Evolutionary conservation across 192 early-diverging fungal species (phyloP).

Genomic region (Kappamyces sp.): DNA sequence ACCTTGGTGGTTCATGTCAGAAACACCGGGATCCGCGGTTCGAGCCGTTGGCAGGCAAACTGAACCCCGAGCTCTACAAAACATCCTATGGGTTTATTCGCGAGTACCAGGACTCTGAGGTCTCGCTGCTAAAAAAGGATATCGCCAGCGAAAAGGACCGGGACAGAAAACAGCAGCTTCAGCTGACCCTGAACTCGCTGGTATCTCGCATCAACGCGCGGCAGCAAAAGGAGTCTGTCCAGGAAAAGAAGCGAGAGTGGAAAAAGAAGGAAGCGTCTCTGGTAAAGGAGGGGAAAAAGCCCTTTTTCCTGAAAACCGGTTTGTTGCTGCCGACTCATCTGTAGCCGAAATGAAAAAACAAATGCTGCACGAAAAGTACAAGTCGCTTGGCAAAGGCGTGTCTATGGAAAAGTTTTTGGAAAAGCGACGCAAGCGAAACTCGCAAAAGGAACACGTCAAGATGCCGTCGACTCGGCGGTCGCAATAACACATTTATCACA

Average conservation of each 20-base stretch:
- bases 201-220: conserved; percentile 24
- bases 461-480: conserved; percentile 41
- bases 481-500: too few species aligned
- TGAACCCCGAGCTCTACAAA: conserved; percentile 89
- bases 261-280: conserved; percentile 76
- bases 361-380: conserved; percentile 82
- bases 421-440: conserved; percentile 90
- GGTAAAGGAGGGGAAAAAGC: conserved; percentile 84
- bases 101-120: conserved; percentile 71
- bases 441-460: conserved; percentile 70
- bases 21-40: conserved; percentile 92
- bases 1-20: conserved; percentile 19
- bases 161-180: conserved; percentile 52
- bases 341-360: conserved; percentile 74
- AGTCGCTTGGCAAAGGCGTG: conserved; percentile 58
- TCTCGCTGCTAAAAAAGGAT: conserved; percentile 57
- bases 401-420: conserved; percentile 82
- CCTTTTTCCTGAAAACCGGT: conserved; percentile 90
- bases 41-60: conserved; percentile 78
- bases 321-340: conserved; percentile 24
- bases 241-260: conserved; percentile 65
- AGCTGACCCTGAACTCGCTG: conserved; percentile 45
- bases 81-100: conserved; percentile 87
- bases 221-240: conserved; percentile 39
- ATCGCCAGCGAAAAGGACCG: conserved; percentile 64